Conservation (phyloP, 2,329 filamentous ascomycete species). For the Hirsutella rhossiliensis region DNA sequence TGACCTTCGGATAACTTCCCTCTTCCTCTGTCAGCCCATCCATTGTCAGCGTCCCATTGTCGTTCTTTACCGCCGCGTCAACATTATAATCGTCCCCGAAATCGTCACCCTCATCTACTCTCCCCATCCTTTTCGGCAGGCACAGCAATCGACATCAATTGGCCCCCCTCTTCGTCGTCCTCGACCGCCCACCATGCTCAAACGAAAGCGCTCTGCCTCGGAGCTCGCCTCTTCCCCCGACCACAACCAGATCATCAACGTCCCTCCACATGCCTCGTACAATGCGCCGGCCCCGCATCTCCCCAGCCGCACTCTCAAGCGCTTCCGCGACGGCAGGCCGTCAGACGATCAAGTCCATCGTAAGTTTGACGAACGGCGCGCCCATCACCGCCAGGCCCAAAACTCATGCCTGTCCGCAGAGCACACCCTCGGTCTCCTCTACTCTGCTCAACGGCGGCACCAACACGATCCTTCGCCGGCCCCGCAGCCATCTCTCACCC, state of each 20-base stretch:
- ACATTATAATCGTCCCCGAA: too few species aligned
- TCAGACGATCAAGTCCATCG: conserved; percentile 42
- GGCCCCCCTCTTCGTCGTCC: neutral
- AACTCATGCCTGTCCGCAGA: conserved; percentile 23
- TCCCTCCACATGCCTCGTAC: conserved; percentile 14
- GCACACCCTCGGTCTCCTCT: conserved; percentile 45
- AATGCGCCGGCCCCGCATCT: conserved; percentile 27
- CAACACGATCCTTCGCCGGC: conserved; percentile 1
- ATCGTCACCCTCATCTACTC: too few species aligned
- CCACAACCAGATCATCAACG: conserved; percentile 15
- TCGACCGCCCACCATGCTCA: conserved; percentile 34
- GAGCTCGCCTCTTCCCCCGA: conserved; percentile 35
- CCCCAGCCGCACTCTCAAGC: conserved; percentile 47
- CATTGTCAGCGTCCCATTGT: too few species aligned
- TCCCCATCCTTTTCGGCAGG: too few species aligned
- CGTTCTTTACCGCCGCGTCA: too few species aligned
- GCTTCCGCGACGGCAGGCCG: conserved; percentile 45
- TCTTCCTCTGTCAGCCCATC: too few species aligned
- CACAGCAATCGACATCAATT: neutral
- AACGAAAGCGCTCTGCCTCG: conserved; percentile 52
- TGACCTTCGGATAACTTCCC: too few species aligned
- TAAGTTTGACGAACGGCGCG: conserved; percentile 23
- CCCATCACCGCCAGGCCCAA: conserved; percentile 5
- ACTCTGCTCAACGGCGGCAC: conserved; percentile 36
- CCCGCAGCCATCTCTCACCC: neutral